Base-by-base conservation (phyloP, 2,329 filamentous ascomycete genomes). In the Penicillium sp. region DNA sequence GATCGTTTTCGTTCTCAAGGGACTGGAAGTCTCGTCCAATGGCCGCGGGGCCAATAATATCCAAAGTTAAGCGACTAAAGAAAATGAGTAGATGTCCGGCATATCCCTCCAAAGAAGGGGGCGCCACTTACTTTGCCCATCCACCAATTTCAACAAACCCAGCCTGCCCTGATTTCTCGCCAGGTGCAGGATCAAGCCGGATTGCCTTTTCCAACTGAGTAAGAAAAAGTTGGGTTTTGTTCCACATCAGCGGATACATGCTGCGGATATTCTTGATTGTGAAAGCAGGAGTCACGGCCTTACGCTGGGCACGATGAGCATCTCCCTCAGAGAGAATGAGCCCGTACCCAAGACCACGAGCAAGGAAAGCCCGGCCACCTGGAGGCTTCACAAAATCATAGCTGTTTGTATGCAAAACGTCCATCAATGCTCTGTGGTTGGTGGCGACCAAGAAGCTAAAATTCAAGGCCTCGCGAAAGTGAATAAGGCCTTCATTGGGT, bases 21-120 rank as follows among this genome's bases (percentile, higher is more conserved):
- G 79, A 72, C 39, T 78, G 69, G 58, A 84, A 84, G 56, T 84
- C 81, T 24, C 78, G 74, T 7, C 79, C 80, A 71, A 83, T 78
- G 12, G 80, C 81, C 3, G 80, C 79, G 1, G 80, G 66, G 7
- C 81, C 81, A 44, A 84, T 84, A 42, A 84, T 81, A 55, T 84
- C 81, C 10, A 84, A 74, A 0, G 80, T 82, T 3, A 80, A 76
- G 4, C 81, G 77, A 27, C 65, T 68, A 26, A 9, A 10, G 36
- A 40, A 26, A 7, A 4, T 24, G 7, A 7, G 23, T 26, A 15
- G 9, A 15, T 24, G 9, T 40, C 17, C 15, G 36, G 5, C 8
- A 26, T 8, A 4, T 15, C 2, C n/a, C 15, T 26, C 23, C 15
- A 7, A 26, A 24, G 36, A 26, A 4, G 24, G 10, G 20, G 12